Percentiles rank a stretch among this genome's conserved stretches.
Conservation (phyloP, 148 eudicot species). For the Rhododendron williamsianum region DNA sequence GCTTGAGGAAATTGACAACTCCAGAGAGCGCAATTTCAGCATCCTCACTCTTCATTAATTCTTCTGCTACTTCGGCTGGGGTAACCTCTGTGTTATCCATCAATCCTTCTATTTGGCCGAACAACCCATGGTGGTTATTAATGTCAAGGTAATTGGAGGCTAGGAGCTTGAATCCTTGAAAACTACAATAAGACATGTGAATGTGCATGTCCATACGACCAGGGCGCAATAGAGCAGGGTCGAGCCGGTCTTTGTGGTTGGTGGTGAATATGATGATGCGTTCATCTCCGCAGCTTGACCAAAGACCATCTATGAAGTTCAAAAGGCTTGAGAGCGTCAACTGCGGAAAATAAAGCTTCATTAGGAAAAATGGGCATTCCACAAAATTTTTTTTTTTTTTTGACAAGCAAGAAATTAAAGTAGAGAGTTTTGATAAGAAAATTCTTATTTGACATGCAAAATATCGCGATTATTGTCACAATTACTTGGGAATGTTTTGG, state of each 20-base stretch:
- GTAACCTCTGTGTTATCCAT: conserved; percentile 20
- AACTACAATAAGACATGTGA: conserved; percentile 32
- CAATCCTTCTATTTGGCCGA: conserved; percentile 24
- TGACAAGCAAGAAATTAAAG: too few relatives aligned
- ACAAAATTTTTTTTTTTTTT: neutral
- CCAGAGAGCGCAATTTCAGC: conserved; percentile 26
- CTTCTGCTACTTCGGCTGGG: conserved; percentile 45
- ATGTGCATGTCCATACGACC: conserved; percentile 53
- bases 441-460: too few relatives aligned
- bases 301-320: conserved; percentile 44
- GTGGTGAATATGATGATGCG: conserved; percentile 41
- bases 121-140: conserved; percentile 8
- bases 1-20: conserved; percentile 22
- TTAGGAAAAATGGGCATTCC: neutral
- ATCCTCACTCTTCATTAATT: conserved; percentile 35
- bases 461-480: too few relatives aligned
- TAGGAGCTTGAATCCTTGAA: conserved; percentile 26
- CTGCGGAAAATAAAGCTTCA: conserved; percentile 12
- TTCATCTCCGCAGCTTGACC: conserved; percentile 51
- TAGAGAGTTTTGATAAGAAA: too few relatives aligned
- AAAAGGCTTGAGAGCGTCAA: conserved; percentile 36
- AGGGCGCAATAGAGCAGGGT: conserved; percentile 40
- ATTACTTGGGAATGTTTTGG: too few relatives aligned
- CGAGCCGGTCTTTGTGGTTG: conserved; percentile 36
- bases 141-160: conserved; percentile 35